Percentiles rank a stretch among this genome's conserved stretches.
Conservation (phyloP, 257 asterid genomes). For the Cruciata laevipes region DNA sequence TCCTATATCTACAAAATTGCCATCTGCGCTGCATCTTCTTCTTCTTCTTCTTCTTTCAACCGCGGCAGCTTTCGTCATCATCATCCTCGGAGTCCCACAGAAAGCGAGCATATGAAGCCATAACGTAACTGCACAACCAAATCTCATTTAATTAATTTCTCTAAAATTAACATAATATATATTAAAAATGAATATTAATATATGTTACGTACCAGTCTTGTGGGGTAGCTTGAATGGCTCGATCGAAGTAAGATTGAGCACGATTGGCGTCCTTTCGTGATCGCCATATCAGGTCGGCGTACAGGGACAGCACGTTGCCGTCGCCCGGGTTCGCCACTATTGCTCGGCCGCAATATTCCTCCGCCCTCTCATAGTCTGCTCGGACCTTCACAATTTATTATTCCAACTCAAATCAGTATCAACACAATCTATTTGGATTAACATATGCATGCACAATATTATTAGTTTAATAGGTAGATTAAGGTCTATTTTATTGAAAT, state of each 20-base stretch:
- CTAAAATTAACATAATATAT: not conserved
- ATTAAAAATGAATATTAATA: too few species aligned
- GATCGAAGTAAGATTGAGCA: constrained; percentile 33
- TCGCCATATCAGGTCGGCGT: constrained; percentile 48
- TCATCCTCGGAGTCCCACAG: constrained; percentile 43
- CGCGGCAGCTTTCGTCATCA: not conserved
- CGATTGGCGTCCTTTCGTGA: constrained; percentile 28
- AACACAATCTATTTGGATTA: too few species aligned
- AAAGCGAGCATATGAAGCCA: constrained; percentile 56
- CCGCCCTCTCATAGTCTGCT: constrained; percentile 35
- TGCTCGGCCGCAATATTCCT: constrained; percentile 53
- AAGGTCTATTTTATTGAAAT: too few species aligned
- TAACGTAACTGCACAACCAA: constrained; percentile 29
- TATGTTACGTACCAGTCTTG: constrained; percentile 28
- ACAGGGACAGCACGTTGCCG: constrained; percentile 32
- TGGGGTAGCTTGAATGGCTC: constrained; percentile 41
- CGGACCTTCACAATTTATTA: constrained; percentile 15
- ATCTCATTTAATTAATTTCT: not conserved
- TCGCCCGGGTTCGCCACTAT: constrained; percentile 35
- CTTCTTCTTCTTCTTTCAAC: not conserved
- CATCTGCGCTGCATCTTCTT: not conserved
- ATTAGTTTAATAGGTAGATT: too few species aligned
- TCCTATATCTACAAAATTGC: not conserved
- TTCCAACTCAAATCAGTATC: not conserved
- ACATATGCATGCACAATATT: too few species aligned